phyloP scores from a whole-genome alignment of 257 asterid species.

The Petunia secreta region DNA sequence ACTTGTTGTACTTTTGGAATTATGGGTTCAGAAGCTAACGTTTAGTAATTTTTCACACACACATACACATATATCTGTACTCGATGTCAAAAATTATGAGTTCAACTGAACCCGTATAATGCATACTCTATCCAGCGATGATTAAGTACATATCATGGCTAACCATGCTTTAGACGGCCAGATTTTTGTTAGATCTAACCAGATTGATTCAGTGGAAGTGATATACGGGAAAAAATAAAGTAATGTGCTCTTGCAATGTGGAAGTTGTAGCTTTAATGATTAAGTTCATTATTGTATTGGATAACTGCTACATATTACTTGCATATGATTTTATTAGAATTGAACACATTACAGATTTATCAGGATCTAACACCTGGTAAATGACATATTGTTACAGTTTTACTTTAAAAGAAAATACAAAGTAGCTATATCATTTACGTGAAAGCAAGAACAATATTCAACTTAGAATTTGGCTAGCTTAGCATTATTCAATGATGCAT shows the following conservation, averaged over 20 bases:
- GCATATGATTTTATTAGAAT: too few relatives aligned
- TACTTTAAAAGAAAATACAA: slow-evolving; percentile 2
- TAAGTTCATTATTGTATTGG: background rate
- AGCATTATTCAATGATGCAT: background rate
- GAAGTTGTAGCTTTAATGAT: background rate
- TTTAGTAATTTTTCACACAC: too few relatives aligned
- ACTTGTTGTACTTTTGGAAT: too few relatives aligned
- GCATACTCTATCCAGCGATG: too few relatives aligned
- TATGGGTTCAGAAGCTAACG: too few relatives aligned
- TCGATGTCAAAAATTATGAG: too few relatives aligned
- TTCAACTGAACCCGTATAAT: too few relatives aligned
- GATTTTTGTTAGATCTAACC: slow-evolving; percentile 10
- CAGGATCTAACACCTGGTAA: background rate
- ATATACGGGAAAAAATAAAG: background rate
- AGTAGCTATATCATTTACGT: background rate
- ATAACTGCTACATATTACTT: background rate
- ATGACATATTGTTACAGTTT: background rate
- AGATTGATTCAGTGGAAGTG: background rate
- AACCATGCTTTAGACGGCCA: background rate
- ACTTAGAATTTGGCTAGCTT: background rate
- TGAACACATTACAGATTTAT: background rate
- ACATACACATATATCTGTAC: too few relatives aligned
- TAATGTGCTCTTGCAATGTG: background rate
- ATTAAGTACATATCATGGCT: background rate
- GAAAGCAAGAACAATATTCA: background rate